Conservation (phyloP, 257 asterid species). For the Salvia rosmarinus region DNA sequence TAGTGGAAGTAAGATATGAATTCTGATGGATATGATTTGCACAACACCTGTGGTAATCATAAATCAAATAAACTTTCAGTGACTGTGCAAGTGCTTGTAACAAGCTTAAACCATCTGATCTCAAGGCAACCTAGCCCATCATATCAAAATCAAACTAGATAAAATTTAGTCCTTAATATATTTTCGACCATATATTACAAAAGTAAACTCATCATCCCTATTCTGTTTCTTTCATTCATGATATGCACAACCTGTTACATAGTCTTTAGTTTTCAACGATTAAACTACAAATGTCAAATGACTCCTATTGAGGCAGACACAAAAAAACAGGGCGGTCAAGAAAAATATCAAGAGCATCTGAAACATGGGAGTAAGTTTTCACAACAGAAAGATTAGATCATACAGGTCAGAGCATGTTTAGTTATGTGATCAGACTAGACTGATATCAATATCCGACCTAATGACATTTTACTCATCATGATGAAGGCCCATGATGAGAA, state of each 20-base stretch:
- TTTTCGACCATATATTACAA: constrained; percentile 6
- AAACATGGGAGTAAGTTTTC: not conserved
- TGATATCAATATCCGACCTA: not conserved
- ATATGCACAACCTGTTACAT: not conserved
- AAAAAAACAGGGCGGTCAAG: constrained; percentile 16
- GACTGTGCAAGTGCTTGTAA: constrained; percentile 12
- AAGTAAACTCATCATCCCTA: not conserved
- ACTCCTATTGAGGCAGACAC: not conserved
- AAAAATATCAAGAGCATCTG: constrained; percentile 1
- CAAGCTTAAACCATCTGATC: constrained; percentile 7
- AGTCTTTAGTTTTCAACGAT: not conserved
- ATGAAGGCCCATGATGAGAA: not conserved
- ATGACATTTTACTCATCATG: not conserved
- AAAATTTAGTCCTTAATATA: not conserved
- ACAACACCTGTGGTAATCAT: constrained; percentile 61
- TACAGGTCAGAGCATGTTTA: not conserved
- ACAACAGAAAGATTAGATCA: not conserved
- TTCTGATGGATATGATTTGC: constrained; percentile 89
- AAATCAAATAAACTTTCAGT: constrained; percentile 20
- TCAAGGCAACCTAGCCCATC: not conserved
- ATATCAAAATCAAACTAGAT: constrained; percentile 23
- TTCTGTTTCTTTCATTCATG: constrained; percentile 1
- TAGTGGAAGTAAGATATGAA: constrained; percentile 91
- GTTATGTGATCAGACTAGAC: not conserved
- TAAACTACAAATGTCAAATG: not conserved